These are phyloP conservation scores for Cladosporium sp. DNA, from an alignment of 2,329 filamentous ascomycete species.

Conservation along the genomic window DNA sequence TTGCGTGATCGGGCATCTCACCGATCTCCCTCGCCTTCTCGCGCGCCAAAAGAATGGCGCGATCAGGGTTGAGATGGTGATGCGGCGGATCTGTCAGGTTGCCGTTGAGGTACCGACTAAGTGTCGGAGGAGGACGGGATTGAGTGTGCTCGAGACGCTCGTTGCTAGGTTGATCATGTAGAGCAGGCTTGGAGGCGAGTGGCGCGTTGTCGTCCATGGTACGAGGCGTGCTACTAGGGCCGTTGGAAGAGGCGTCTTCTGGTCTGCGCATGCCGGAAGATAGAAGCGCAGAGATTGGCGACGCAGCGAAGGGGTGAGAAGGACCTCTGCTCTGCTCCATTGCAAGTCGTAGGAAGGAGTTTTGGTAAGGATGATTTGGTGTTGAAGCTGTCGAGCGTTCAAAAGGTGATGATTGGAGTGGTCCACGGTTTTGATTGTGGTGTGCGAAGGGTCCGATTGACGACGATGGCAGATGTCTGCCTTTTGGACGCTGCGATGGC, in stretches of 20 bases:
- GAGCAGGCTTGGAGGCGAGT: slow-evolving; percentile 2
- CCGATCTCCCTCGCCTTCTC: not conserved
- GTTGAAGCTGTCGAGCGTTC: not conserved
- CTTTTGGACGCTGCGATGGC: not conserved
- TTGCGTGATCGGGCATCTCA: not conserved
- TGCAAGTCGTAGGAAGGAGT: not conserved
- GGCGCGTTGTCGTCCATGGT: not conserved
- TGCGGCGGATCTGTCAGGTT: not conserved
- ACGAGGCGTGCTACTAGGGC: not conserved
- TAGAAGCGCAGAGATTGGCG: not conserved
- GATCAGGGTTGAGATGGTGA: not conserved
- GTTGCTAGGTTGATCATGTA: not conserved
- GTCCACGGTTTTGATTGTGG: not conserved
- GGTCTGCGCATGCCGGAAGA: not conserved
- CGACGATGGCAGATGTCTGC: not conserved
- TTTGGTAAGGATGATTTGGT: not conserved
- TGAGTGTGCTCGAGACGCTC: not conserved
- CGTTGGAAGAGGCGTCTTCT: not conserved
- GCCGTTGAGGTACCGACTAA: not conserved
- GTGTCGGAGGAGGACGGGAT: not conserved
- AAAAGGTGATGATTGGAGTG: not conserved
- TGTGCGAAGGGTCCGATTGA: not conserved
- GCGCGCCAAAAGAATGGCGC: not conserved
- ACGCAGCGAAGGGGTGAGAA: not conserved
- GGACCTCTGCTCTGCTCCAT: slow-evolving; percentile 7